These are phyloP conservation scores for Penicillium maclennaniae DNA, from an alignment of 495 filamentous ascomycete genomes.

Conservation along the genomic window DNA sequence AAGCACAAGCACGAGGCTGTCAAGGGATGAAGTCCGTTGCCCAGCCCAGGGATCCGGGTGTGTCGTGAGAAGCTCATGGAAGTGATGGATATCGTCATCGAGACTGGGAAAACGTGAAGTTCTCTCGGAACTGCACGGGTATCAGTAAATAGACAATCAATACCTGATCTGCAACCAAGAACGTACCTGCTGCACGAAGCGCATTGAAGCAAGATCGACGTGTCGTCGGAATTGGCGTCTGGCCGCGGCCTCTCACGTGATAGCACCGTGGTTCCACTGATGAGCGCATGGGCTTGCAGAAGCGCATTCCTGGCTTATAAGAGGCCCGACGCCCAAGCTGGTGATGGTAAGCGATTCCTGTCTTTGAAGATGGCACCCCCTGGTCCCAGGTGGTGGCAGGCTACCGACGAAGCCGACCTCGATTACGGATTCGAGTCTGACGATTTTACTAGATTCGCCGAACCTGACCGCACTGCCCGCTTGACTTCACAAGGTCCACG, in stretches of 20 bases:
- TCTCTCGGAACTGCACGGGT: neutral
- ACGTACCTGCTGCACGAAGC: constrained; percentile 8
- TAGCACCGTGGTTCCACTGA: constrained; percentile 22
- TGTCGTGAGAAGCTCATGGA: constrained; percentile 43
- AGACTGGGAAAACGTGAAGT: constrained; percentile 17
- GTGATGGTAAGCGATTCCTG: constrained; percentile 12
- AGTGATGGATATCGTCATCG: constrained; percentile 36
- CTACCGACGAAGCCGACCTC: constrained; percentile 22
- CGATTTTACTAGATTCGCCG: constrained; percentile 22
- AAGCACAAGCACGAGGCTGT: constrained; percentile 9
- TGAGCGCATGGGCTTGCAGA: constrained; percentile 26
- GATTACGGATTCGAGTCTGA: constrained; percentile 34
- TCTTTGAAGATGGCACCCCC: constrained; percentile 10
- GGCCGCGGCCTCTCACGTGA: constrained; percentile 20
- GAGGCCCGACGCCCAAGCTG: constrained; percentile 13
- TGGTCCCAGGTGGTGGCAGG: constrained; percentile 24
- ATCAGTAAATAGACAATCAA: neutral
- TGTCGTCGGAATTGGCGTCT: constrained; percentile 15
- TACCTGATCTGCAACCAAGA: neutral
- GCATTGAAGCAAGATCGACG: constrained; percentile 5
- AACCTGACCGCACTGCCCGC: constrained; percentile 11
- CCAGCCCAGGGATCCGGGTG: constrained; percentile 17
- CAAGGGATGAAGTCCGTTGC: constrained; percentile 35
- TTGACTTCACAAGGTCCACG: constrained; percentile 2
- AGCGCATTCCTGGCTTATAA: constrained; percentile 16